Percentiles rank a stretch among this genome's conserved stretches.
Evolutionary conservation across 176 grass and related monocot genomes (phyloP).

Genomic region (Cenchrus fungigraminus): DNA sequence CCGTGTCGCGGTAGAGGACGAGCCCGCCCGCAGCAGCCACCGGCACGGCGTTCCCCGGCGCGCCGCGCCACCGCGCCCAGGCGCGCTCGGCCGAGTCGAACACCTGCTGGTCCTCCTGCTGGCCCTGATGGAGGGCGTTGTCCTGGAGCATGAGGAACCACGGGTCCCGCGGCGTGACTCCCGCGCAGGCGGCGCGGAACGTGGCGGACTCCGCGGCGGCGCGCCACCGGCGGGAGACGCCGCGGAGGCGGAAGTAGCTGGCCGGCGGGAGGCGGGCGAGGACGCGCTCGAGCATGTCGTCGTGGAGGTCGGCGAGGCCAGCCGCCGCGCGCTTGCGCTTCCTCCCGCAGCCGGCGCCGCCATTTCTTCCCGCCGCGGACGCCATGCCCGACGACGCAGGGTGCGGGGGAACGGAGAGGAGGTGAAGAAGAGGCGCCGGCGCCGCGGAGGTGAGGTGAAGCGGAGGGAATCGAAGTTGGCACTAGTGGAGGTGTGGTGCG

Average conservation of each 20-base stretch:
- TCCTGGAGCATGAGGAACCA: conserved; percentile 92
- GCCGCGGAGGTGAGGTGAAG: too few species aligned
- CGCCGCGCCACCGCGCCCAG: conserved; percentile 45
- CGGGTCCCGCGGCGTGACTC: conserved; percentile 49
- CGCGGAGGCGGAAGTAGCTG: conserved; percentile 73
- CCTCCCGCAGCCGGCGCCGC: not conserved
- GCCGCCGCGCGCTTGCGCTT: conserved; percentile 51
- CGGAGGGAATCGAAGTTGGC: not conserved
- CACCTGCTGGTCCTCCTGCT: not conserved
- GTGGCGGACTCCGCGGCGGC: conserved; percentile 52
- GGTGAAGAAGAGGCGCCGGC: not conserved
- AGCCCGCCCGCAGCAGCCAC: conserved; percentile 72
- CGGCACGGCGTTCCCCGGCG: conserved; percentile 43
- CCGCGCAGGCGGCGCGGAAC: conserved; percentile 71
- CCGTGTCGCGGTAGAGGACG: conserved; percentile 57
- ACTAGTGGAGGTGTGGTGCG: not conserved
- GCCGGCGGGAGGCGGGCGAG: conserved; percentile 70
- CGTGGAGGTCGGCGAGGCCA: conserved; percentile 60
- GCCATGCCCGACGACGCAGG: not conserved
- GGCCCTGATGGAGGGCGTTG: conserved; percentile 1
- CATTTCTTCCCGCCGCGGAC: not conserved
- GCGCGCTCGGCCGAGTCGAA: conserved; percentile 47
- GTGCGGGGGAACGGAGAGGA: not conserved
- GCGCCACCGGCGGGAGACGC: conserved; percentile 67
- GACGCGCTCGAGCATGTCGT: conserved; percentile 84